A percentile compares a stretch with the other conserved stretches of the same genome.
Evolutionary conservation across 1,284 basidiomycete species (phyloP).

Genomic region (Crucibulum parvulum): DNA sequence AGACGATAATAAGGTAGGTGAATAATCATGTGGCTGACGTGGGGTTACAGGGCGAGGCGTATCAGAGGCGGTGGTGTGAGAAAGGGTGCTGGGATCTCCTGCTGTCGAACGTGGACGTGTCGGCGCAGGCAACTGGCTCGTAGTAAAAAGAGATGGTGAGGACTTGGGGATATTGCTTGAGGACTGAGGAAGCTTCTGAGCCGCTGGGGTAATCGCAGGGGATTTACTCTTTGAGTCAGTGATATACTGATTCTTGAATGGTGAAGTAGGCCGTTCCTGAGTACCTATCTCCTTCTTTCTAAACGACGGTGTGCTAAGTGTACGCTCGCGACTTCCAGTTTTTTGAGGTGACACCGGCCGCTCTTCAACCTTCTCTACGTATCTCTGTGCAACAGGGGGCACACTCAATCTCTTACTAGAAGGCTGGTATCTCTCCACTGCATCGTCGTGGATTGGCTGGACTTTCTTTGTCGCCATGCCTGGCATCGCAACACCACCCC

Average conservation of each 20-base stretch:
- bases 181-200: neutral
- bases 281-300: too few relatives aligned
- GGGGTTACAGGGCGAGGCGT: constrained; percentile 5
- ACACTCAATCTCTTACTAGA: constrained; percentile 29
- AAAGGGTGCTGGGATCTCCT: constrained; percentile 17
- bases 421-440: constrained; percentile 3
- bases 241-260: too few relatives aligned
- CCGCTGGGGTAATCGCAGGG: neutral
- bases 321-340: constrained; percentile 20
- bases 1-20: constrained; percentile 38
- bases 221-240: too few relatives aligned
- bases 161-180: neutral
- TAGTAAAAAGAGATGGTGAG: neutral
- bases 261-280: too few relatives aligned
- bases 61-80: constrained; percentile 8
- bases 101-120: neutral
- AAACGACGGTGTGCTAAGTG: constrained; percentile 5
- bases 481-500: constrained; percentile 74
- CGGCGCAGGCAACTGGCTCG: neutral
- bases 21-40: constrained; percentile 11
- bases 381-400: constrained; percentile 39
- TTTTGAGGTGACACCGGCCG: constrained; percentile 37
- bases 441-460: constrained; percentile 8
- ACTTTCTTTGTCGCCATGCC: constrained; percentile 54
- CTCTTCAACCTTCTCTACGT: constrained; percentile 39